Conservation (phyloP, 139 green algal species). For the Nannochloris sp. region DNA sequence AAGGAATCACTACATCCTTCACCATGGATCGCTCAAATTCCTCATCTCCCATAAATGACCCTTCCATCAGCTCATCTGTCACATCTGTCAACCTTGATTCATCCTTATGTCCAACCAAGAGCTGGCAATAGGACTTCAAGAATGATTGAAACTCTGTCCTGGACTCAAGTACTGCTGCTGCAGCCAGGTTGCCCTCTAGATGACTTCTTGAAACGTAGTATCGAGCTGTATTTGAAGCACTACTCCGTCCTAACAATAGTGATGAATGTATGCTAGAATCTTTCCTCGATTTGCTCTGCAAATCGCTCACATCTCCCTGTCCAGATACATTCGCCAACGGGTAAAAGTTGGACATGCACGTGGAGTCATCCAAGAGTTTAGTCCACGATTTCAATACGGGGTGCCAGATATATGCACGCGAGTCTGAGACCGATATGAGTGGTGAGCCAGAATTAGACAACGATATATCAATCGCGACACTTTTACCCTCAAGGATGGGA, state of each 20-base stretch:
- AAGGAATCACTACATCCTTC: conserved; percentile 33
- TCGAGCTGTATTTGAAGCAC: neutral
- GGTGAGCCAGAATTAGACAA: conserved; percentile 35
- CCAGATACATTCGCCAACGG: conserved; percentile 4
- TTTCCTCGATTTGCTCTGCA: conserved; percentile 25
- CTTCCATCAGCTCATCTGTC: conserved; percentile 42
- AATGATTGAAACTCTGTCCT: conserved; percentile 45
- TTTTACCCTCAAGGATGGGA: conserved; percentile 27
- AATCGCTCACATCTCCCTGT: conserved; percentile 30
- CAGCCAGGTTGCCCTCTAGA: conserved; percentile 49
- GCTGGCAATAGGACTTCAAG: conserved; percentile 48
- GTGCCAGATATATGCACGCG: conserved; percentile 46
- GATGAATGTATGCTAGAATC: neutral
- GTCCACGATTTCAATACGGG: conserved; percentile 44
- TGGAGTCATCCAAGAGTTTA: conserved; percentile 48
- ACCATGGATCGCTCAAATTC: conserved; percentile 40
- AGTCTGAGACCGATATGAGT: conserved; percentile 45
- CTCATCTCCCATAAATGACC: neutral
- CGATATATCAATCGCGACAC: conserved; percentile 23
- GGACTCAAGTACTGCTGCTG: conserved; percentile 35
- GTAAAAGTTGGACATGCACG: conserved; percentile 31
- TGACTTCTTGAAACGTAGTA: conserved; percentile 17
- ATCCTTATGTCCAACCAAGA: conserved; percentile 30
- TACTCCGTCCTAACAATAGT: neutral
- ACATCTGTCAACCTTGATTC: conserved; percentile 47